A percentile compares a stretch with the other conserved stretches of the same genome.
Conservation (phyloP, 164 flowering plant genomes). For the Kingdonia uniflora region DNA sequence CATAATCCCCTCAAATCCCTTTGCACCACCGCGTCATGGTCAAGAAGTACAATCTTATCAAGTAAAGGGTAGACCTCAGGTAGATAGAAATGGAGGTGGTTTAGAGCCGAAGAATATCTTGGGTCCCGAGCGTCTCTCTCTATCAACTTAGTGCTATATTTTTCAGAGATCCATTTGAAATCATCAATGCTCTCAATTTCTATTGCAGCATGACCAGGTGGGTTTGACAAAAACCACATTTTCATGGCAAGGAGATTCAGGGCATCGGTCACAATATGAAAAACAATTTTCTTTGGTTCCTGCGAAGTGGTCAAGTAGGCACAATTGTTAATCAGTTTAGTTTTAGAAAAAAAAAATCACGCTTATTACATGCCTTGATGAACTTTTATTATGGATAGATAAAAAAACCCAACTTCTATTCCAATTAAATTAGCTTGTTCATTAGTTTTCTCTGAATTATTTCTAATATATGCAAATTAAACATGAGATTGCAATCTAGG, state of each 20-base stretch:
- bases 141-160: slow-evolving; percentile 24
- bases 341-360: too few relatives aligned
- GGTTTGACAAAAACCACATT: slow-evolving; percentile 86
- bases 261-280: slow-evolving; percentile 86
- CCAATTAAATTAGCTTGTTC: too few relatives aligned
- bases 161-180: slow-evolving; percentile 35
- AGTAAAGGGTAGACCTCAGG: slow-evolving; percentile 73
- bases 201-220: slow-evolving; percentile 65
- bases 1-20: slow-evolving; percentile 64
- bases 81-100: slow-evolving; percentile 78
- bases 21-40: slow-evolving; percentile 95
- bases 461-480: too few relatives aligned
- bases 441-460: too few relatives aligned
- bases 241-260: slow-evolving; percentile 66
- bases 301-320: slow-evolving; percentile 22
- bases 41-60: slow-evolving; percentile 69
- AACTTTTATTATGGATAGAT: too few relatives aligned
- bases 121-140: slow-evolving; percentile 35
- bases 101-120: slow-evolving; percentile 52
- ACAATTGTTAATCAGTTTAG: too few relatives aligned
- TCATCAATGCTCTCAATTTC: slow-evolving; percentile 44
- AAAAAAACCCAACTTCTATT: too few relatives aligned
- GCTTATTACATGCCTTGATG: too few relatives aligned
- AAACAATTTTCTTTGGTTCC: slow-evolving; percentile 68
- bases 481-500: too few relatives aligned